Base-by-base conservation (phyloP, 495 filamentous ascomycete species). In the Talaromyces wortmannii region DNA sequence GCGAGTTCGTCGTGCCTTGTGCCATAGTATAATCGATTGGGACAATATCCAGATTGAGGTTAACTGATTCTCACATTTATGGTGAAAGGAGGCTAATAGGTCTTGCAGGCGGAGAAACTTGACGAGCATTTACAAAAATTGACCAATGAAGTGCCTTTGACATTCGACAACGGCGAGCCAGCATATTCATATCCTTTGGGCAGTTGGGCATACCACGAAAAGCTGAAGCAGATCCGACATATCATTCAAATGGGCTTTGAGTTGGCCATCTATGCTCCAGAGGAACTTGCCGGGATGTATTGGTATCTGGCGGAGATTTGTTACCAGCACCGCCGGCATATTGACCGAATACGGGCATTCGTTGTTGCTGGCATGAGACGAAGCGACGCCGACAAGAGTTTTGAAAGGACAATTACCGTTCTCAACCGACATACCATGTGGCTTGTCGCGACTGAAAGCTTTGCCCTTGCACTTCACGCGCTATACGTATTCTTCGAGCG, bases 221-320 rank as follows among this genome's bases (percentile, higher is more conserved):
- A 96, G 65, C 77, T 97, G 2, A 81, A 78, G 7, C 83, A 94
- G 60, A 88, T 97, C 81, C 86, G 92, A 56, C 87, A 85, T 76
- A 86, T 94, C 46, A 77, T 96, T 11, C 90, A 96, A 66, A 84
- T 96, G 52, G 94, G 94, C n/a, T 97, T 99, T 64, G 94, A 97
- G 67, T 83, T 96, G 15, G 84, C 91, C 7, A 83, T 95, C 29
- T 97, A 97, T 63, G 83, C 89, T 18, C 79, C 85, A 2, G 88
- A 96, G 65, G 94, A 99, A 70, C 76, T 94, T 6, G 81, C 85
- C 11, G 84, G 82, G 13, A 96, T 96, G 89, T 97, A 96, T 65
- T 92, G 88, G 85, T 95, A 89, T 45, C 55, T 76, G 16, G 72
- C 73, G 7, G 71, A 78, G 52, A 68, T 78, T 36, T 78, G 75